Percentiles rank a stretch among this genome's conserved stretches.
These are phyloP conservation scores for Austroboletus olivaceoglutinosus DNA, from an alignment of 1,284 basidiomycete genomes.

Conservation along the genomic window DNA sequence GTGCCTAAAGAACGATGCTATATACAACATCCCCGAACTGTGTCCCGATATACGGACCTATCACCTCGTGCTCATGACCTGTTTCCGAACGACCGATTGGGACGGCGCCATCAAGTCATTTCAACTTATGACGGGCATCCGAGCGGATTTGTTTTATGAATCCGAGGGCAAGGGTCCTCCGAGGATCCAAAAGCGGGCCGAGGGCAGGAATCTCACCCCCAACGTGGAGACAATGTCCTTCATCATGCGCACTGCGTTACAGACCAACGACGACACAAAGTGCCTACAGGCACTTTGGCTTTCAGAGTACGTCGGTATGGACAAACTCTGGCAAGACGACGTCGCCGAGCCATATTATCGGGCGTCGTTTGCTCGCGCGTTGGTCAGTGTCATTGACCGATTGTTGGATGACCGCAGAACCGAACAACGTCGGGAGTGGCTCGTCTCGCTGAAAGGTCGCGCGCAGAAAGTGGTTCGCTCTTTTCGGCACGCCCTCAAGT, in stretches of 20 bases:
- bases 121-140: conserved; percentile 66
- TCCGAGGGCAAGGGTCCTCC: conserved; percentile 36
- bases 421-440: conserved; percentile 13
- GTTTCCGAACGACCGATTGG: conserved; percentile 65
- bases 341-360: conserved; percentile 22
- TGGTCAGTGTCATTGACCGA: conserved; percentile 14
- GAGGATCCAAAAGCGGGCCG: conserved; percentile 38
- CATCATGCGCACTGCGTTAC: conserved; percentile 53
- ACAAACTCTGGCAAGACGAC: conserved; percentile 23
- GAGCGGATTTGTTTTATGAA: conserved; percentile 50
- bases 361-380: conserved; percentile 28
- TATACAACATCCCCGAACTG: conserved; percentile 41
- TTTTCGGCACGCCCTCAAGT: conserved; percentile 8
- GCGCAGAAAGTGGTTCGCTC: conserved; percentile 17
- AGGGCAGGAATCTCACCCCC: conserved; percentile 44
- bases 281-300: conserved; percentile 61
- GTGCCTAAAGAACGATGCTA: conserved; percentile 54
- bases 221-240: conserved; percentile 49
- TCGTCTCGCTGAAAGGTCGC: conserved; percentile 21
- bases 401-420: conserved; percentile 21
- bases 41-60: conserved; percentile 51
- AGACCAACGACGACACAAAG: conserved; percentile 45
- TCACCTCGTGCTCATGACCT: conserved; percentile 55
- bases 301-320: conserved; percentile 42
- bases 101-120: conserved; percentile 51